Base-by-base conservation (phyloP, 2,329 filamentous ascomycete species). In the Monilinia aucupariae region DNA sequence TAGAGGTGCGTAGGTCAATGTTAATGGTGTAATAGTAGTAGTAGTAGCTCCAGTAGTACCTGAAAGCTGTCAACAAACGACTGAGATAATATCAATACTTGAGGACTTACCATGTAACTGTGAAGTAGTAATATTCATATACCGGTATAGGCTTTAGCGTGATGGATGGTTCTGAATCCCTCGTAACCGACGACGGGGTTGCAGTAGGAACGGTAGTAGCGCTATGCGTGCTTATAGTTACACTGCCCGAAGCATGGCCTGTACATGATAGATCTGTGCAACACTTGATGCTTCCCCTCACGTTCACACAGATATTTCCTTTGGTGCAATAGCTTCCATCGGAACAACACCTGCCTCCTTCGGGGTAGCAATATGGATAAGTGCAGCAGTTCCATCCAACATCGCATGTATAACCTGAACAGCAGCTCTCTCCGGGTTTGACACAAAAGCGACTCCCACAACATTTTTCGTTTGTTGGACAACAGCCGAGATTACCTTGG, bases 311-410 rank as follows among this genome's bases (percentile, higher is more conserved):
- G 9, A 43, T 34, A n/a, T 51, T 60, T 9, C 48, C 48, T 22
- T 20, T 25, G 13, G 25, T 39, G 25, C 48, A 53, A 52, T 60
- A 52, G 13, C 34, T 51, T 15, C 48, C 58, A 25, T 60, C 32
- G 2, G 47, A 60, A 51, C 58, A 60, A n/a, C 58, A 52, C 17
- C 52, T 39, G 1, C 45, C 47, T 51, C 34, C 47, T n/a, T 52
- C 48, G 0, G 58, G 37, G 27, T 52, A 52, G 32, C 34, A 45
- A 20, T 61, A 43, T 10, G 13, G 37, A 32, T 30, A 39, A 32
- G 7, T 22, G 48, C 37, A 61, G 20, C 58, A 53, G 15, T 53
- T 45, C 27, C 48, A 60, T 60, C 34, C 47, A 30, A 39, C 5
- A 20, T 59, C 47, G 34, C 32, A 32, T 39, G 58, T 60, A n/a